phyloP scores from a whole-genome alignment of 75 land plant species.

The Picea sitchensis region DNA sequence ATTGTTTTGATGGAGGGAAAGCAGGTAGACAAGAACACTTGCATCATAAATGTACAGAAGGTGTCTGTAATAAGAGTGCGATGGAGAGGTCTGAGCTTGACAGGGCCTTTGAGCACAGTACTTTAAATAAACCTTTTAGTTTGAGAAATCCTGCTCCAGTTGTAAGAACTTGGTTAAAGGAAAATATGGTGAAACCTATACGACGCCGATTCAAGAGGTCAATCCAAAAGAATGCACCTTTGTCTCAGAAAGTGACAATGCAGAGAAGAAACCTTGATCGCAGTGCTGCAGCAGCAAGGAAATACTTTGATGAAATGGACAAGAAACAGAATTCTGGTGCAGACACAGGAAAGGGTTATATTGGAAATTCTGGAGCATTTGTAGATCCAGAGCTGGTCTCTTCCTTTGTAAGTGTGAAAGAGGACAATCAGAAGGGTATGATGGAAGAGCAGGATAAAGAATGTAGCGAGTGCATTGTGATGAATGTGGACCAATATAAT shows the following conservation, averaged over 20 bases:
- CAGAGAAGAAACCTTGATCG: slow-evolving; percentile 67
- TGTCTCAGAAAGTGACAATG: slow-evolving; percentile 17
- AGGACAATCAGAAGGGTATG: slow-evolving; percentile 13
- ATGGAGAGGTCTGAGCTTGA: slow-evolving; percentile 13
- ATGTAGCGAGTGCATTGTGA: not conserved
- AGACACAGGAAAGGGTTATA: slow-evolving; percentile 8
- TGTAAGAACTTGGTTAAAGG: slow-evolving; percentile 39
- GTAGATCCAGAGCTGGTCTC: not conserved
- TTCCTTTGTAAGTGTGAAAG: not conserved
- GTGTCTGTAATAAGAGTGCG: slow-evolving; percentile 8
- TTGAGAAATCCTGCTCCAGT: slow-evolving; percentile 25
- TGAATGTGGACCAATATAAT: not conserved
- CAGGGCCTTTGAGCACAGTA: slow-evolving; percentile 44
- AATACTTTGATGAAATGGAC: slow-evolving; percentile 41
- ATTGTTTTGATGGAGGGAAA: not conserved
- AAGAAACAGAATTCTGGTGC: slow-evolving; percentile 14
- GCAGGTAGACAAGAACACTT: not conserved
- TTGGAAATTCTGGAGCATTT: slow-evolving; percentile 8
- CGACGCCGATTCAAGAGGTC: slow-evolving; percentile 36
- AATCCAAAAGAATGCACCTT: slow-evolving; percentile 10
- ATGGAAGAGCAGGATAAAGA: slow-evolving; percentile 8
- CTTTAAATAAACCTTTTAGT: slow-evolving; percentile 53
- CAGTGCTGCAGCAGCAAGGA: slow-evolving; percentile 66
- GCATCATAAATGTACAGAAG: slow-evolving; percentile 3
- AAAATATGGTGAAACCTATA: slow-evolving; percentile 29